Conservation (phyloP, 352 stramenopile species). For the Phytophthora litchii region DNA sequence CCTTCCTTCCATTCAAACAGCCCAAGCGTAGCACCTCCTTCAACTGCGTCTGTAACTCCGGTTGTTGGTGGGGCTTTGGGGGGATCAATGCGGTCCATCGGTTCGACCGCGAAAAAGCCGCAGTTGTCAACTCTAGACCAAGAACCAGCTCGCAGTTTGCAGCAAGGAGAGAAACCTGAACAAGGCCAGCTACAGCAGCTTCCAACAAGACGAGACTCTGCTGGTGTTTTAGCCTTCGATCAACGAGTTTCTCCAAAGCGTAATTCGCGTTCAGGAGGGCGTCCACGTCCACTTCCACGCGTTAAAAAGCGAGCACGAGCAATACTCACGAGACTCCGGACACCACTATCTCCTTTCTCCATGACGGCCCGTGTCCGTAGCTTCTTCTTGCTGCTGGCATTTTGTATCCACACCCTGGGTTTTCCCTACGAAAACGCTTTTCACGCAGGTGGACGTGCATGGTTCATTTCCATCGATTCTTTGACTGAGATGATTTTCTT, state of each 20-base stretch:
- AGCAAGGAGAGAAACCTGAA: slow-evolving; percentile 12
- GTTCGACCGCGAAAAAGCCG: slow-evolving; percentile 4
- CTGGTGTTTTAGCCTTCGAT: slow-evolving; percentile 2
- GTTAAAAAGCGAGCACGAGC: slow-evolving; percentile 22
- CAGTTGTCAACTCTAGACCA: slow-evolving; percentile 2
- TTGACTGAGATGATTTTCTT: slow-evolving; percentile 40
- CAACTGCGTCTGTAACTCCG: slow-evolving; percentile 13
- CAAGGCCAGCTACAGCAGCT: neutral
- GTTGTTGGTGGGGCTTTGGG: slow-evolving; percentile 16
- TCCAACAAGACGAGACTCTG: slow-evolving; percentile 11
- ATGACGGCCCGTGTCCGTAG: slow-evolving; percentile 29
- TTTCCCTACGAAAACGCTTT: slow-evolving; percentile 51
- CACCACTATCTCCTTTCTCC: slow-evolving; percentile 27
- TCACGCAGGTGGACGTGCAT: slow-evolving; percentile 1
- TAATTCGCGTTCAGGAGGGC: slow-evolving; percentile 10
- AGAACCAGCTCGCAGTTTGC: slow-evolving; percentile 9
- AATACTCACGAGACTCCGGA: slow-evolving; percentile 2
- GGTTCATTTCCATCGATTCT: slow-evolving; percentile 12
- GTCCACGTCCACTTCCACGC: slow-evolving; percentile 20
- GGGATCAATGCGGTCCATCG: slow-evolving; percentile 9
- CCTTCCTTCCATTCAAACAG: slow-evolving; percentile 22
- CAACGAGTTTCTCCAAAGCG: slow-evolving; percentile 19
- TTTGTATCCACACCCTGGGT: slow-evolving; percentile 34
- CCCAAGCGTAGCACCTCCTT: slow-evolving; percentile 1
- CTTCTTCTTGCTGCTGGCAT: slow-evolving; percentile 20